Conservation (phyloP, 2,329 filamentous ascomycete genomes). For the Aspergillus versicolor region DNA sequence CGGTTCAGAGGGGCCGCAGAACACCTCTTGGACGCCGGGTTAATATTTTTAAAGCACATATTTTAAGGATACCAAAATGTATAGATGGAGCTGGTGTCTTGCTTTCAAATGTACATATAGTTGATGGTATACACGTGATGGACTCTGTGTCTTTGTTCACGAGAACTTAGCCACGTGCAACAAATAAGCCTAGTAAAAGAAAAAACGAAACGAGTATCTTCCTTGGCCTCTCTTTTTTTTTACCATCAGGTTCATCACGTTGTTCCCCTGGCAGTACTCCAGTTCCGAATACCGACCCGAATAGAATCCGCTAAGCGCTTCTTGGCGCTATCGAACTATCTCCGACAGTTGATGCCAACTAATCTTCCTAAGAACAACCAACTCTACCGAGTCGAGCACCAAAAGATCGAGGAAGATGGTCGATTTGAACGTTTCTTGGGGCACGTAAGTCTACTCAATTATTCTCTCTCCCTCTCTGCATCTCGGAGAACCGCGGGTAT, state of each 20-base stretch:
- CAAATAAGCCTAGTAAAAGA: no score
- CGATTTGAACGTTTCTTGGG: constrained; percentile 30
- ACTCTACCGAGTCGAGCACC: neutral
- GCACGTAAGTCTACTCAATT: constrained; percentile 27
- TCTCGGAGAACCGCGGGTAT: neutral
- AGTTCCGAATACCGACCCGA: neutral
- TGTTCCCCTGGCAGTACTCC: no score
- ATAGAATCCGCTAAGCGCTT: neutral
- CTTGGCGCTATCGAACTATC: constrained; percentile 21
- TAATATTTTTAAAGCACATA: neutral
- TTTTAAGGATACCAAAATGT: neutral
- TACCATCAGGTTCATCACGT: no score
- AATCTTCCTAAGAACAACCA: constrained; percentile 10
- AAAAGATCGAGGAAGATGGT: constrained; percentile 23
- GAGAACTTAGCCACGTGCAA: no score
- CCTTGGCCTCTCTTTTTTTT: no score
- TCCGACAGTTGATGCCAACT: constrained; percentile 10
- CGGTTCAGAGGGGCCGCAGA: constrained; percentile 9
- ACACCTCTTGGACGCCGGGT: neutral
- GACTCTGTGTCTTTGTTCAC: no score
- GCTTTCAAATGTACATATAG: no score
- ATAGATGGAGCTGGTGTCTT: neutral
- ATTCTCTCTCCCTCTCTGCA: no score
- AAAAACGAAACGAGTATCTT: no score
- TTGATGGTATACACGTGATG: no score